Evolutionary conservation across 495 filamentous ascomycete species (phyloP).

Genomic region (Hypoxylon perforatum): DNA sequence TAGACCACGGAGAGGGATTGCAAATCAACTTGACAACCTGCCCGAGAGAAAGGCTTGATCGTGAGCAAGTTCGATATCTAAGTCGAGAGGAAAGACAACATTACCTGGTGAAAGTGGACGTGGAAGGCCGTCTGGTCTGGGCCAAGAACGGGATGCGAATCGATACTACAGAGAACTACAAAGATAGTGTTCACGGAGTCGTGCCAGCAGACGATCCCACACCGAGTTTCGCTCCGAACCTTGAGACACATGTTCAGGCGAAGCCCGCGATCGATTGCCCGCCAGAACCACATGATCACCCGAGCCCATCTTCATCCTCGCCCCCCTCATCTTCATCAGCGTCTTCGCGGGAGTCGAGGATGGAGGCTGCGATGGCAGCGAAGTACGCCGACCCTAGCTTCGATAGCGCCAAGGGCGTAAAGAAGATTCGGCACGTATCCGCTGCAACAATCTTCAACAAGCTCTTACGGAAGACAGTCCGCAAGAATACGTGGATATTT

Average conservation of each 20-base stretch:
- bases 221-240: conserved; percentile 57
- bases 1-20: conserved; percentile 83
- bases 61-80: conserved; percentile 78
- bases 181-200: conserved; percentile 82
- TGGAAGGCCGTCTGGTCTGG: conserved; percentile 76
- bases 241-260: conserved; percentile 30
- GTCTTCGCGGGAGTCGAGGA: conserved; percentile 40
- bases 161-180: conserved; percentile 78
- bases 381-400: conserved; percentile 66
- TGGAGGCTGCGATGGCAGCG: conserved; percentile 54
- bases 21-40: conserved; percentile 67
- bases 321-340: conserved; percentile 17
- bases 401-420: conserved; percentile 65
- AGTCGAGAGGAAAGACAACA: conserved; percentile 75
- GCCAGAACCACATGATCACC: conserved; percentile 19
- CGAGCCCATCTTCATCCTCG: conserved; percentile 20
- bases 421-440: conserved; percentile 74
- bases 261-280: conserved; percentile 29
- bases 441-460: conserved; percentile 76
- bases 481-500: conserved; percentile 91
- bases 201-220: conserved; percentile 71
- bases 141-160: conserved; percentile 81
- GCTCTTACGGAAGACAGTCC: conserved; percentile 74
- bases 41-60: conserved; percentile 72
- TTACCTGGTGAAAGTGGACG: conserved; percentile 77